These are phyloP conservation scores for Lentinula guzmanii DNA, from an alignment of 768 basidiomycete genomes.

Conservation along the genomic window DNA sequence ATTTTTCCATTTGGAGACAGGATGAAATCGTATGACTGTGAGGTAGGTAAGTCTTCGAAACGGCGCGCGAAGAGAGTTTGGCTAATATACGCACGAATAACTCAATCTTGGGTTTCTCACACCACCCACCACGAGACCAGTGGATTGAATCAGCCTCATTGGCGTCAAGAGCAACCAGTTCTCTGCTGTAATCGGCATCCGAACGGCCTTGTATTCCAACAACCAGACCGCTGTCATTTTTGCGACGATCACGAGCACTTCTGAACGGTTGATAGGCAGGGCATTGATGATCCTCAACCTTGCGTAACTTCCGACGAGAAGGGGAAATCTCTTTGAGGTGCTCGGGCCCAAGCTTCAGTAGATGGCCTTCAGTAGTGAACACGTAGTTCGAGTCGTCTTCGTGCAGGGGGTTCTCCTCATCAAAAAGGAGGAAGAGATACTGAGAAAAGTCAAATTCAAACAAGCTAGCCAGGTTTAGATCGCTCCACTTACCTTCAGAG, in stretches of 20 bases:
- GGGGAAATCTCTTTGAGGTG: constrained; percentile 53
- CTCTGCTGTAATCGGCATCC: constrained; percentile 79
- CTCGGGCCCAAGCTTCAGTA: constrained; percentile 57
- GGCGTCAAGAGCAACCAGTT: constrained; percentile 51
- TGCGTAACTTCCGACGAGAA: constrained; percentile 53
- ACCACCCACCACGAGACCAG: constrained; percentile 74
- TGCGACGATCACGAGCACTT: constrained; percentile 23
- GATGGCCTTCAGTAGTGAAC: constrained; percentile 94
- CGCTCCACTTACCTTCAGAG: constrained; percentile 59
- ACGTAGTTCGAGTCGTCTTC: constrained; percentile 80
- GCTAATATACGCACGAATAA: constrained; percentile 49
- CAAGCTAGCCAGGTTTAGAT: not conserved
- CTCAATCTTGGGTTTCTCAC: constrained; percentile 61
- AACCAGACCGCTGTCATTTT: constrained; percentile 40
- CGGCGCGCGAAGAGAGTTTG: not conserved
- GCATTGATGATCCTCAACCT: constrained; percentile 66
- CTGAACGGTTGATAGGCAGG: constrained; percentile 55
- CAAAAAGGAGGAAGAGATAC: constrained; percentile 93
- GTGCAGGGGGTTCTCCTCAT: constrained; percentile 74
- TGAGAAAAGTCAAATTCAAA: constrained; percentile 21
- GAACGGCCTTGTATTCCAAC: constrained; percentile 65
- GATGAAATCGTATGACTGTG: constrained; percentile 77
- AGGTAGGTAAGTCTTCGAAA: constrained; percentile 4
- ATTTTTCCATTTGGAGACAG: constrained; percentile 53
- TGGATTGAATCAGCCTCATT: constrained; percentile 42